Conservation (phyloP, 352 stramenopile genomes). For the Globisporangium iwayamae region DNA sequence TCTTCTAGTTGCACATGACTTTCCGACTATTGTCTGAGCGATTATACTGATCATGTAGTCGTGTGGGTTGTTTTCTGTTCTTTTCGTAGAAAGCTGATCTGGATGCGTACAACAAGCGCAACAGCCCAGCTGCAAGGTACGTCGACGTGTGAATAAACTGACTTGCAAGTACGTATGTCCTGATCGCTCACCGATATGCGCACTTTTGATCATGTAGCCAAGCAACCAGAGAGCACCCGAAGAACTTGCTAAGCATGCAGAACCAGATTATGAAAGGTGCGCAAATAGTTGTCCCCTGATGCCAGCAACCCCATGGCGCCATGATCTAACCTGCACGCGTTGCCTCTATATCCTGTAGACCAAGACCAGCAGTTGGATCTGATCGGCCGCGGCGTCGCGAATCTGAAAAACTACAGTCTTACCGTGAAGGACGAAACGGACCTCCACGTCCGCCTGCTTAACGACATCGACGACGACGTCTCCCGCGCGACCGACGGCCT, state of each 20-base stretch:
- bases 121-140: conserved; percentile 15
- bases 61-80: not conserved
- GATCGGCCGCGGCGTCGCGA: conserved; percentile 78
- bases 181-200: not conserved
- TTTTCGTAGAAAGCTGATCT: conserved; percentile 55
- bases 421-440: conserved; percentile 89
- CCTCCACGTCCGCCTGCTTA: conserved; percentile 84
- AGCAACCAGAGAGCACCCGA: conserved; percentile 28
- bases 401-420: conserved; percentile 82
- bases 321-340: not conserved
- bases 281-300: not conserved
- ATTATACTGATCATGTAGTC: not conserved
- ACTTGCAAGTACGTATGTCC: not conserved
- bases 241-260: conserved; percentile 76
- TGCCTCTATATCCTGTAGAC: conserved; percentile 33
- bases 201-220: conserved; percentile 14
- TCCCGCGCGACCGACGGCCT: conserved; percentile 81
- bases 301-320: not conserved
- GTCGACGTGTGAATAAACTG: not conserved
- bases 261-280: conserved; percentile 88
- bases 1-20: too few relatives aligned
- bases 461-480: conserved; percentile 88
- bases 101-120: conserved; percentile 74
- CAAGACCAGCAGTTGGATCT: conserved; percentile 85
- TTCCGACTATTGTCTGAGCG: not conserved